phyloP scores from a whole-genome alignment of 73 alveolate species.

The Paramecium tetraurelia region DNA sequence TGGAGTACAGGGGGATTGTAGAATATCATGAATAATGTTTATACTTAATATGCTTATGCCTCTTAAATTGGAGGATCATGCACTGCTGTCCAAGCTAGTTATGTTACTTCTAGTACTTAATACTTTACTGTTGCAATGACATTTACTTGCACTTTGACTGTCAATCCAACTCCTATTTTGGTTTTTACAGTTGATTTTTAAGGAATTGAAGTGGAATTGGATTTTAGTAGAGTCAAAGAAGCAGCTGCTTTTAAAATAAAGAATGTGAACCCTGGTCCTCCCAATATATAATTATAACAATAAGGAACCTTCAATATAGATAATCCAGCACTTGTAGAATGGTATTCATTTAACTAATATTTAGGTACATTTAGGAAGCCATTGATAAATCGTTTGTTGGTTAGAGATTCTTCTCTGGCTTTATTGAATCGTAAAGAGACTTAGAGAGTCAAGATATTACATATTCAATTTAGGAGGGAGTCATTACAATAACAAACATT shows the following conservation, averaged over 20 bases:
- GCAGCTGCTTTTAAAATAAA: background rate
- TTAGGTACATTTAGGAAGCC: background rate
- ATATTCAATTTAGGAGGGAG: background rate
- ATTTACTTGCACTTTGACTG: background rate
- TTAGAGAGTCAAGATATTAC: background rate
- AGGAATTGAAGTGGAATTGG: background rate
- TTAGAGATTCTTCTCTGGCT: background rate
- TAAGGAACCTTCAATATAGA: background rate
- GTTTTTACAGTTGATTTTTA: background rate
- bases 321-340: background rate
- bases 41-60: background rate
- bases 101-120: background rate
- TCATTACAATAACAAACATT: background rate
- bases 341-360: background rate
- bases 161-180: background rate
- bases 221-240: background rate
- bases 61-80: slow-evolving; percentile 8
- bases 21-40: background rate
- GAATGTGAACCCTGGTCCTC: background rate
- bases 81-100: background rate
- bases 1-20: slow-evolving; percentile 44
- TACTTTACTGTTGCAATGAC: background rate
- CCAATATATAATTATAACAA: background rate
- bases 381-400: background rate
- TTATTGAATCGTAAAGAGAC: background rate